phyloP scores from a whole-genome alignment of 257 asterid species.

The Fraxinus quadrangulata region DNA sequence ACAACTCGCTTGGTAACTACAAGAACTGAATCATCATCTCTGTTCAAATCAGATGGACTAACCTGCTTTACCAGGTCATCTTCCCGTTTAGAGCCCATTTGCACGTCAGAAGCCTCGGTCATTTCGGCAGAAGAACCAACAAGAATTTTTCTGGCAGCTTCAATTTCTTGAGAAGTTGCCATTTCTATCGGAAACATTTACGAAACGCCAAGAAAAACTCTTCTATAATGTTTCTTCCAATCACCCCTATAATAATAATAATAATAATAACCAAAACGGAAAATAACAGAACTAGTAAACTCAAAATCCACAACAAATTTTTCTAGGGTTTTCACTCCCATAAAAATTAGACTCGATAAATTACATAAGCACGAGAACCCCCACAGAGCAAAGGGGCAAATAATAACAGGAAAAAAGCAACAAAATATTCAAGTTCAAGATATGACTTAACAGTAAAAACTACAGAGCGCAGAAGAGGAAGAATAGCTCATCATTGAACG shows the following conservation, averaged over 20 bases:
- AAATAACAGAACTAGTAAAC: conserved; percentile 10
- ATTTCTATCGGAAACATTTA: conserved; percentile 12
- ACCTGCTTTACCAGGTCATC: not conserved
- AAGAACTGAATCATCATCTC: conserved; percentile 21
- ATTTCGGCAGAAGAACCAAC: conserved; percentile 22
- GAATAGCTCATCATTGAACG: not conserved
- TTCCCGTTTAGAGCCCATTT: conserved; percentile 15
- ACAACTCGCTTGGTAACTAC: not conserved
- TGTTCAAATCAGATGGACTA: not conserved
- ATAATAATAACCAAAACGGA: not conserved
- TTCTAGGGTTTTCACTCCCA: conserved; percentile 14
- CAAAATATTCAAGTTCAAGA: not conserved
- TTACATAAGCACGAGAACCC: not conserved
- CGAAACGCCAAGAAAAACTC: not conserved
- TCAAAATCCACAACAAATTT: not conserved
- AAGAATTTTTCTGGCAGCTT: conserved; percentile 22
- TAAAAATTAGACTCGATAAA: not conserved
- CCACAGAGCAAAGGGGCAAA: not conserved
- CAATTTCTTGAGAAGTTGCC: conserved; percentile 27
- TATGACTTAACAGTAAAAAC: not conserved
- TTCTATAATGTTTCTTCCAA: not conserved
- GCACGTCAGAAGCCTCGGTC: conserved; percentile 21
- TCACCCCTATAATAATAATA: conserved; percentile 4
- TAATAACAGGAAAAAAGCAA: not conserved
- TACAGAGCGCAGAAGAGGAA: not conserved